phyloP scores from a whole-genome alignment of 202 grass and related monocot species.

The Carex sylvatica region DNA sequence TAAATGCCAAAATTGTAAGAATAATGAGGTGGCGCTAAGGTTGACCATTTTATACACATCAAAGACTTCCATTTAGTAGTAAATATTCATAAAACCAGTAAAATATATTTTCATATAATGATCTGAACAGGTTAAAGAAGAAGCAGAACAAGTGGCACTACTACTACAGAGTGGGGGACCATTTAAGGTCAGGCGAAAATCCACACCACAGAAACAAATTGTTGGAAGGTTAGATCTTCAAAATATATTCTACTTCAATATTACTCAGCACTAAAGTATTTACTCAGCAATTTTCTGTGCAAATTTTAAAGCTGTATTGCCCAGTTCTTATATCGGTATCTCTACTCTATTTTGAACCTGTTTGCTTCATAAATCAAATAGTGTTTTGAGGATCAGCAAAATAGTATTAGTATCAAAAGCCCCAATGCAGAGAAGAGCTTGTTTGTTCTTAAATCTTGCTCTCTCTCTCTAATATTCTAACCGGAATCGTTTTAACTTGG shows the following conservation, averaged over 20 bases:
- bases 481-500: neutral
- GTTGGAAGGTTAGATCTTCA: conserved; percentile 66
- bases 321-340: neutral
- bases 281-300: neutral
- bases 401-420: neutral
- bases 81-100: neutral
- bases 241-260: neutral
- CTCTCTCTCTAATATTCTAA: neutral
- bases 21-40: too few relatives aligned
- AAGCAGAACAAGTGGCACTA: conserved; percentile 72
- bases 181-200: conserved; percentile 89
- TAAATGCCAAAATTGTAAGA: neutral
- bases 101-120: neutral
- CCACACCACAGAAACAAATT: conserved; percentile 81
- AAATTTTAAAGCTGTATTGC: neutral
- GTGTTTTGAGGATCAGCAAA: neutral
- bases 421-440: neutral
- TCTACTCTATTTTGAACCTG: neutral
- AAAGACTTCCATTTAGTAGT: neutral
- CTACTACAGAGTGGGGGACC: conserved; percentile 78
- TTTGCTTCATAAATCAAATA: neutral
- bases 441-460: neutral
- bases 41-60: neutral
- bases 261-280: neutral
- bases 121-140: conserved; percentile 82